Percentiles rank a stretch among this genome's conserved stretches.
Evolutionary conservation across 2,329 filamentous ascomycete species (phyloP).

Genomic region (Atkinsonella hypoxylon): DNA sequence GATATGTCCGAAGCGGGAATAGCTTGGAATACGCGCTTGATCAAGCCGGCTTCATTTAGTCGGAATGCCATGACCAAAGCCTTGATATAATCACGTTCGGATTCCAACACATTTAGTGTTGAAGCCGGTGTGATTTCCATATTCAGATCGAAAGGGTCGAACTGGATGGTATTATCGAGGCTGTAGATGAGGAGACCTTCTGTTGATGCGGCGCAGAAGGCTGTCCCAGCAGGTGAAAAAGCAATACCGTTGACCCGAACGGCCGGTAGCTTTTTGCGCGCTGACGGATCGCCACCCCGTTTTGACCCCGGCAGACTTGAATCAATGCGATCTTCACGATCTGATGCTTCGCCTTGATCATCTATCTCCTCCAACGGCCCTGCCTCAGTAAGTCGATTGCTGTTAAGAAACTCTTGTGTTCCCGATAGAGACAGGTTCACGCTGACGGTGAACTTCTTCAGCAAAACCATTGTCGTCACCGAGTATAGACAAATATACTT

Average conservation of each 20-base stretch:
- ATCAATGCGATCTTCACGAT: conserved; percentile 76
- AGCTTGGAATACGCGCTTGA: conserved; percentile 75
- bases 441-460: conserved; percentile 93
- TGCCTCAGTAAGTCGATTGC: conserved; percentile 79
- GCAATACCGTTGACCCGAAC: conserved; percentile 74
- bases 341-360: conserved; percentile 75
- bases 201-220: conserved; percentile 90
- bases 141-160: conserved; percentile 94
- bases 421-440: conserved; percentile 92
- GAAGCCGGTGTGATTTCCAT: conserved; percentile 85
- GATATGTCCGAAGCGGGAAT: conserved; percentile 64
- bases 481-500: conserved; percentile 98
- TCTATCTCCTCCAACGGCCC: conserved; percentile 79
- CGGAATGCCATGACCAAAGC: conserved; percentile 96
- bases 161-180: conserved; percentile 70
- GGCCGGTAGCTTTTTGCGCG: conserved; percentile 63
- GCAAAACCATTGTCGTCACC: conserved; percentile 77
- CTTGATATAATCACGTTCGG: conserved; percentile 72
- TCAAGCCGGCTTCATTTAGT: conserved; percentile 72
- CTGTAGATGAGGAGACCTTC: conserved; percentile 92
- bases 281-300: conserved; percentile 69
- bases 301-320: conserved; percentile 72
- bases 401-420: conserved; percentile 95
- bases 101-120: conserved; percentile 56
- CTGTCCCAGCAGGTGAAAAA: conserved; percentile 78